These are phyloP conservation scores for Gaultheria prostrata DNA, from an alignment of 148 eudicot species.

Conservation along the genomic window DNA sequence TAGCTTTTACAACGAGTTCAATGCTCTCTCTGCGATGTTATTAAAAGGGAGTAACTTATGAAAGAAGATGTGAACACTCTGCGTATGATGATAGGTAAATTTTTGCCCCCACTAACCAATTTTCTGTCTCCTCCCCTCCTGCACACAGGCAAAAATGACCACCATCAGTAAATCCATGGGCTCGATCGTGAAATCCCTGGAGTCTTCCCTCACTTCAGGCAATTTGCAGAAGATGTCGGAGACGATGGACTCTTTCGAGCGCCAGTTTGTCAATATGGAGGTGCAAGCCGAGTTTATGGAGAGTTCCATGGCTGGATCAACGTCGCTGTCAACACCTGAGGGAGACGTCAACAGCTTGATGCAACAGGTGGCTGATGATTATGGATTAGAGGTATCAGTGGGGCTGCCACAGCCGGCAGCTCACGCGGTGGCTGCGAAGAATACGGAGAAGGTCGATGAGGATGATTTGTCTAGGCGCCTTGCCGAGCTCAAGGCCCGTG, in stretches of 20 bases:
- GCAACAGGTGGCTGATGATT: conserved; percentile 79
- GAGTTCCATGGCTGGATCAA: conserved; percentile 73
- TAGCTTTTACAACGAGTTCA: neutral
- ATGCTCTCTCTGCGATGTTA: neutral
- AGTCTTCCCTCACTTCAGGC: conserved; percentile 56
- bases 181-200: conserved; percentile 60
- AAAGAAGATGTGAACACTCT: neutral
- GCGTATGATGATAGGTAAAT: neutral
- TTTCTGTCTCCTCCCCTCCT: neutral
- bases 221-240: conserved; percentile 74
- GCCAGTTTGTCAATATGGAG: conserved; percentile 80
- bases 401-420: conserved; percentile 73
- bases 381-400: conserved; percentile 70
- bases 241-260: conserved; percentile 75
- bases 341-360: conserved; percentile 62
- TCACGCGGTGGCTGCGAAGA: conserved; percentile 39
- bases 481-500: conserved; percentile 76
- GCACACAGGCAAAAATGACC: conserved; percentile 41
- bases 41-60: neutral
- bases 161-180: conserved; percentile 61
- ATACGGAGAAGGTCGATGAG: conserved; percentile 54
- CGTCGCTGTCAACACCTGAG: conserved; percentile 67
- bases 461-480: conserved; percentile 68
- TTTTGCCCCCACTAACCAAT: neutral
- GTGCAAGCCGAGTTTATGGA: conserved; percentile 82